Evolutionary conservation across 352 stramenopile species (phyloP), one percentile per base, ranked within the genome.

Genomic region (Pythium brachiatum): DNA sequence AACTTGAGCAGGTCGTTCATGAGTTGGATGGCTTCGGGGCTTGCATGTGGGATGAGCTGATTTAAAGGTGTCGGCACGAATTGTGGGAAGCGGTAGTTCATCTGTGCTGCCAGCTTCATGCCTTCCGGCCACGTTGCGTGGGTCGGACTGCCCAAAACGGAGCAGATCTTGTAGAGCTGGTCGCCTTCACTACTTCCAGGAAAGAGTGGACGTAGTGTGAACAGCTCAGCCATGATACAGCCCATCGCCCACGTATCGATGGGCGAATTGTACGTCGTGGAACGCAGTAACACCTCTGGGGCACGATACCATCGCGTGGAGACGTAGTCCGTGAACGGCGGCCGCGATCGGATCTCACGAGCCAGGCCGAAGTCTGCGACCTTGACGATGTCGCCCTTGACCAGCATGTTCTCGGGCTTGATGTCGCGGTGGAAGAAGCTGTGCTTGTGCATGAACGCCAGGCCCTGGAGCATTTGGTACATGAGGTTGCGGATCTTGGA

Each of bases 351-450:
- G 54, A 93, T 91, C 62, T 91, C 81, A 8, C 83, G 78, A 18
- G 97, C 97, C n/a, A 99, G 72, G 0, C 97, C 97, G 88, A 99
- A 99, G 73, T 99, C 97, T 18, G 97, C 97, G 6, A 99, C 81
- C 69, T 99, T 99, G 60, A 98, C 88, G 15, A 78, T 94, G 53
- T 98, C 87, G 11, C 95, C 97, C 62, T 98, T 96, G 26, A 98
- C 81, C 27, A 99, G 82, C 77, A 99, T 97, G 73, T 99, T 99
- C 67, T 99, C 96, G 0, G 96, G 96, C 69, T 99, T 99, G 57
- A 99, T 98, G 71, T 99, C 97, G 48, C 97, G 89, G 74, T 99
- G 97, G 67, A 99, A 99, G 70, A 98, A 99, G 66, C 95, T 98
- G 73, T 98, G 86, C 55, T 97, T 94, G 81, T 99, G 97, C 82